Evolutionary conservation across 176 grass and related monocot species (phyloP).

Genomic region (Oryza australiensis): DNA sequence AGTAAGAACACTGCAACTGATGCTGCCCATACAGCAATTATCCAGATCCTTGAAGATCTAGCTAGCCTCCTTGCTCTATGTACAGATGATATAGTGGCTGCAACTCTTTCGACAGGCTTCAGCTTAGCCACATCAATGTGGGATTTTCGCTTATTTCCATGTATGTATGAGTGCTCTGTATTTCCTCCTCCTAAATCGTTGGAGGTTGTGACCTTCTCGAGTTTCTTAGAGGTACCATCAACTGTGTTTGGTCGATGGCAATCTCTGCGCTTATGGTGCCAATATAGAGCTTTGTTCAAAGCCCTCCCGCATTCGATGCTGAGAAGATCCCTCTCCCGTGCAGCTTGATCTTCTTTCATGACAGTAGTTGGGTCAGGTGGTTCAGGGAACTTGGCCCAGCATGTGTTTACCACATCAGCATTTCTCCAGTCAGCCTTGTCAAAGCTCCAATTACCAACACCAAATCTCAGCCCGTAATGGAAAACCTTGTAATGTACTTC

Average conservation of each 20-base stretch:
- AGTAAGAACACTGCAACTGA: constrained; percentile 62
- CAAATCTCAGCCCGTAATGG: constrained; percentile 94
- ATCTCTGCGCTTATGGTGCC: constrained; percentile 69
- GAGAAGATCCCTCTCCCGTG: constrained; percentile 76
- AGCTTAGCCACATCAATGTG: constrained; percentile 22
- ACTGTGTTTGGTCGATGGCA: constrained; percentile 46
- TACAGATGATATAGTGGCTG: constrained; percentile 10
- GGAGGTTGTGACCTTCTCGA: constrained; percentile 15
- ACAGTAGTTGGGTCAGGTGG: constrained; percentile 78
- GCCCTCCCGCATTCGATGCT: constrained; percentile 86
- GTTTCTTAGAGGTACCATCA: constrained; percentile 22
- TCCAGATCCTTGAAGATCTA: constrained; percentile 57
- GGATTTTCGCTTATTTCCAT: constrained; percentile 26
- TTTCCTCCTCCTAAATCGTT: constrained; percentile 4
- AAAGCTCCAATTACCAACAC: constrained; percentile 91
- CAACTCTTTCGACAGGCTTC: constrained; percentile 18
- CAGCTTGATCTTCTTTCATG: constrained; percentile 39
- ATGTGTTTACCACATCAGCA: constrained; percentile 75
- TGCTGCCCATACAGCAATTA: constrained; percentile 70
- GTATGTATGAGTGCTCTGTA: background rate
- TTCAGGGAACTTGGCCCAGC: constrained; percentile 88
- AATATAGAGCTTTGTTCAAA: constrained; percentile 82
- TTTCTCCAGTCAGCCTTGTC: constrained; percentile 96
- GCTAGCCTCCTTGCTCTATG: constrained; percentile 42
- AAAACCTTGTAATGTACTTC: constrained; percentile 77